Evolutionary conservation across 2,329 filamentous ascomycete genomes (phyloP), one percentile per base, ranked within the genome.

Genomic region (Penicillium sp.): DNA sequence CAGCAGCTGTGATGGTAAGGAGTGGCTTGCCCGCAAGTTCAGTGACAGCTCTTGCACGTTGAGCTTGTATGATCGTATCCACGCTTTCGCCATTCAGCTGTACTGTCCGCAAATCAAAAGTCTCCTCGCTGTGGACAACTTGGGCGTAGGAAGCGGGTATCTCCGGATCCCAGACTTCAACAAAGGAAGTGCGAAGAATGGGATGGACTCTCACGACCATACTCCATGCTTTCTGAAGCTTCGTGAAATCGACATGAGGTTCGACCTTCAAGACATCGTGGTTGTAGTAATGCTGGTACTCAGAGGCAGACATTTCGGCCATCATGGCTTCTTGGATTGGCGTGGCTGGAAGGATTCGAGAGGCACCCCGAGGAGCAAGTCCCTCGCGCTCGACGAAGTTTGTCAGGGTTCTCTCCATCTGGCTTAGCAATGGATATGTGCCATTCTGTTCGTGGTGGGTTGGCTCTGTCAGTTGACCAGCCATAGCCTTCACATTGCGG

Each of bases 271-370:
- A 73, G 2, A 92, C 70, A 59, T 95, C 88, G 49, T 93, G 84
- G 54, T 95, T 95, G 73, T 89, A 95, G 65, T 97, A 97, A 55
- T 83, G 80, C 9, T 76, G 72, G 58, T 87, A 92, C 3, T 81
- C 76, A 0, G 89, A 93, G 13, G 81, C 76, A 0, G 89, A 57
- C 87, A 95, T 95, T 52, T 89, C 87, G 0, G 84, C 83, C 2
- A 95, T 73, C 83, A 96, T 89, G 1, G 86, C 84, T 66, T 96
- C 89, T 69, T 97, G 91, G 4, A 95, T 76, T 6, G 90, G 84
- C 0, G 91, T 95, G 0, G 86, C 79, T 0, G 90, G 90, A 2
- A 93, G 70, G 2, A 92, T 69, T 3, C 75, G 66, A 44, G 87
- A 81, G 1, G 85, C 61, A 9, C 73, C 61, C 0, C 66, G 52